These are phyloP conservation scores for Globisporangium cystogenes DNA, from an alignment of 352 stramenopile species.

Conservation along the genomic window DNA sequence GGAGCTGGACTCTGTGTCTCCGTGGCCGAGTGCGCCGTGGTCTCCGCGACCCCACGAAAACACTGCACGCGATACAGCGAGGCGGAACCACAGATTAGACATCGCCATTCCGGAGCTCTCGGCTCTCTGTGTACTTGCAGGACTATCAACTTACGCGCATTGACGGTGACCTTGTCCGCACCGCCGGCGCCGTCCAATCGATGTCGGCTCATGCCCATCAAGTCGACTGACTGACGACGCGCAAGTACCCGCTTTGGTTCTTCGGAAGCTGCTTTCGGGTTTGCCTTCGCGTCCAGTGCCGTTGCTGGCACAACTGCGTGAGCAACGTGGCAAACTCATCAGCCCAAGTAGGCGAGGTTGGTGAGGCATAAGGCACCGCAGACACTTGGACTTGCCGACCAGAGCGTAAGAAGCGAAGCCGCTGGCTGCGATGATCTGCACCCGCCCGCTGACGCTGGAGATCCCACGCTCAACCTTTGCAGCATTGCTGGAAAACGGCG, in stretches of 20 bases:
- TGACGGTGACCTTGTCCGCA: constrained; percentile 5
- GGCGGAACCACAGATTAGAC: not conserved
- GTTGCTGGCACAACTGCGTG: constrained; percentile 13
- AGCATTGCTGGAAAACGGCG: constrained; percentile 13
- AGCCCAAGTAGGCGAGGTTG: not conserved
- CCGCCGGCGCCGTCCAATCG: constrained; percentile 6
- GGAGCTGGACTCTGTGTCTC: constrained; percentile 30
- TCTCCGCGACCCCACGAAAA: constrained; percentile 68
- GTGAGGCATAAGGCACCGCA: not conserved
- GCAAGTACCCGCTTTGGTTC: constrained; percentile 11
- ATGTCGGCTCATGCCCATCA: constrained; percentile 10
- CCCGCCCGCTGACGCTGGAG: constrained; percentile 15
- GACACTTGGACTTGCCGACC: constrained; percentile 27
- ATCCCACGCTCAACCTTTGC: constrained; percentile 25
- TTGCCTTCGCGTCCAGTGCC: constrained; percentile 6
- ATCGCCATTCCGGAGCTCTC: no score
- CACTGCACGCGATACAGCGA: no score
- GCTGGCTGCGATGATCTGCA: constrained; percentile 53
- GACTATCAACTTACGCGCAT: constrained; percentile 1
- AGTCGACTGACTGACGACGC: constrained; percentile 16
- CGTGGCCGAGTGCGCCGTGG: constrained; percentile 51
- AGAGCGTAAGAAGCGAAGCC: constrained; percentile 67
- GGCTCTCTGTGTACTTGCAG: no score
- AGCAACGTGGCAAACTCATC: not conserved
- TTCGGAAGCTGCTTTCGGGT: constrained; percentile 7